Conservation (phyloP, 345 rosid species). For the Kernera saxatilis region DNA sequence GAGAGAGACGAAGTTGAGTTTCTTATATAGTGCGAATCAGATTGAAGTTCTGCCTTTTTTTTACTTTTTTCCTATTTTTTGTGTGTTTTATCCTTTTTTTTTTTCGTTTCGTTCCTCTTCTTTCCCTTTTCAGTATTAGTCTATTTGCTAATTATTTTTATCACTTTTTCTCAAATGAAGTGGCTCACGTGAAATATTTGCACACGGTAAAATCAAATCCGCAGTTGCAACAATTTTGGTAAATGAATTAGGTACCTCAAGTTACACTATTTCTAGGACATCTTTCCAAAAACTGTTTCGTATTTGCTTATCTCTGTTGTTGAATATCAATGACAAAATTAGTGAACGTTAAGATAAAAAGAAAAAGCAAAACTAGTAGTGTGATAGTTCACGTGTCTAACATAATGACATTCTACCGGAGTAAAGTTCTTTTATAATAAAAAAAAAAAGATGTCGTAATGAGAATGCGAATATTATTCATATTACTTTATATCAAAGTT, state of each 20-base stretch:
- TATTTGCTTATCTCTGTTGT: background rate
- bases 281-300: too few relatives aligned
- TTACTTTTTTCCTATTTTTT: background rate
- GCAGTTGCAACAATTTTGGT: too few relatives aligned
- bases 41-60: background rate
- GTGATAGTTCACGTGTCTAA: background rate
- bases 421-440: background rate
- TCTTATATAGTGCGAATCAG: background rate
- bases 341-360: background rate
- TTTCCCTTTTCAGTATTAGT: background rate
- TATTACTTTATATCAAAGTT: background rate
- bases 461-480: background rate
- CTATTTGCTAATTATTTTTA: background rate
- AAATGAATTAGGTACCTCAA: background rate
- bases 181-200: too few relatives aligned
- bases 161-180: background rate
- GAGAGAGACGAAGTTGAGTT: slow-evolving; percentile 2
- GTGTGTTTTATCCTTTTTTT: background rate
- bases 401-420: background rate
- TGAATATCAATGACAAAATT: background rate
- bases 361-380: background rate
- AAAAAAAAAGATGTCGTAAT: background rate
- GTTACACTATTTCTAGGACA: background rate
- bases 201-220: too few relatives aligned
- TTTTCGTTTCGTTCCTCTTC: background rate